Conservation (phyloP, 2,329 filamentous ascomycete genomes). For the Dendrostoma leiphaemia region DNA sequence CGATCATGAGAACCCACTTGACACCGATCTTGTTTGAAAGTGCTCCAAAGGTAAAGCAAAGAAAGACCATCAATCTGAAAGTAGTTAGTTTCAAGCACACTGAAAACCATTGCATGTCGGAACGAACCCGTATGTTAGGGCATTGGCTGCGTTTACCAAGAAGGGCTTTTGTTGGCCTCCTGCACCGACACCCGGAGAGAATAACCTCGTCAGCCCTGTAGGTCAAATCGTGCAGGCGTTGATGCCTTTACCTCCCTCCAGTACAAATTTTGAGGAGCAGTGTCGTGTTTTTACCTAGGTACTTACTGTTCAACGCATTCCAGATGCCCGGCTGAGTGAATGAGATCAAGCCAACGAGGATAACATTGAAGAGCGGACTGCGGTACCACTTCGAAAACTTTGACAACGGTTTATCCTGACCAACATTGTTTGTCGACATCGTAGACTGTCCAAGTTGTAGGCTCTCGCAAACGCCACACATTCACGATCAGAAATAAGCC, state of each 20-base stretch:
- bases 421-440: background rate
- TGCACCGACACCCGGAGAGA: conserved; percentile 27
- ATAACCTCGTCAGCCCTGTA: background rate
- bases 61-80: conserved; percentile 42
- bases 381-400: conserved; percentile 37
- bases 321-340: conserved; percentile 47
- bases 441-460: background rate
- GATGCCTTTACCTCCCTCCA: too few relatives aligned
- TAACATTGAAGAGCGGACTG: conserved; percentile 44
- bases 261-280: too few relatives aligned
- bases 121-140: conserved; percentile 35
- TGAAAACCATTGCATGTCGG: background rate
- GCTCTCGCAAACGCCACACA: background rate
- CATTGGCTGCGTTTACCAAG: conserved; percentile 40
- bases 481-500: background rate
- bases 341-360: conserved; percentile 40
- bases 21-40: conserved; percentile 40
- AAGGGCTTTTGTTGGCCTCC: conserved; percentile 34
- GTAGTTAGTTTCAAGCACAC: background rate
- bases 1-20: conserved; percentile 38
- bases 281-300: too few relatives aligned
- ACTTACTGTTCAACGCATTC: conserved; percentile 42
- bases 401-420: conserved; percentile 22
- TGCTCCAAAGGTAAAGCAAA: conserved; percentile 37
- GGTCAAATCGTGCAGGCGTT: background rate